Percentiles rank a stretch among this genome's conserved stretches.
Evolutionary conservation across 176 grass and related monocot species (phyloP).

Genomic region (Rhynchospora breviuscula): DNA sequence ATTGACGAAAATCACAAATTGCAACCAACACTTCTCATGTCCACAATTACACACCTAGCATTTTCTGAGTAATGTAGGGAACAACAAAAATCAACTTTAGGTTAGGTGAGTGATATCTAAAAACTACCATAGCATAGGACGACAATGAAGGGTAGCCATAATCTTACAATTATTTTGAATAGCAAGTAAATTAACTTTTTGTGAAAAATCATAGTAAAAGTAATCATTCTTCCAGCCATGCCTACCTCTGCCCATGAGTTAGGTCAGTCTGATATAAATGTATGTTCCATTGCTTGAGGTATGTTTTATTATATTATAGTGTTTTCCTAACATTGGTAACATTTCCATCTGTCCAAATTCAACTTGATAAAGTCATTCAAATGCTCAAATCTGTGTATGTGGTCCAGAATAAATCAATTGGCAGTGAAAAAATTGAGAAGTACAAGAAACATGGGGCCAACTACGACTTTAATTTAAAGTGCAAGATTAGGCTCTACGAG

Average conservation of each 20-base stretch:
- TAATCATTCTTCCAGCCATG: too few species aligned
- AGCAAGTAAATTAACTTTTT: too few species aligned
- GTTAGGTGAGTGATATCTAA: background rate
- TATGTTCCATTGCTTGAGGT: background rate
- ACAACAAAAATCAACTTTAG: background rate
- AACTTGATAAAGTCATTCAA: background rate
- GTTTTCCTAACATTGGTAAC: background rate
- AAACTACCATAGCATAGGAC: too few species aligned
- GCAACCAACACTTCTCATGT: background rate
- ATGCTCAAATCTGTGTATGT: background rate
- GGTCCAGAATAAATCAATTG: background rate
- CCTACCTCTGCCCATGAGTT: too few species aligned
- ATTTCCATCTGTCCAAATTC: background rate
- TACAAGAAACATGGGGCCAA: background rate
- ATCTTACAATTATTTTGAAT: too few species aligned
- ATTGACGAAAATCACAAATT: background rate
- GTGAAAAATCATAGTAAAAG: too few species aligned
- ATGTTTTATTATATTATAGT: background rate
- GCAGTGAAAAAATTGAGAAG: background rate
- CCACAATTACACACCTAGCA: background rate
- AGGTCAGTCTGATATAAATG: background rate
- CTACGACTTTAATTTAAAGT: background rate
- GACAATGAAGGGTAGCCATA: too few species aligned
- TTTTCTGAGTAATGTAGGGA: background rate
- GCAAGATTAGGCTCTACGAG: background rate